phyloP scores from a whole-genome alignment of 495 filamentous ascomycete genomes.

The Talaromyces ruber region DNA sequence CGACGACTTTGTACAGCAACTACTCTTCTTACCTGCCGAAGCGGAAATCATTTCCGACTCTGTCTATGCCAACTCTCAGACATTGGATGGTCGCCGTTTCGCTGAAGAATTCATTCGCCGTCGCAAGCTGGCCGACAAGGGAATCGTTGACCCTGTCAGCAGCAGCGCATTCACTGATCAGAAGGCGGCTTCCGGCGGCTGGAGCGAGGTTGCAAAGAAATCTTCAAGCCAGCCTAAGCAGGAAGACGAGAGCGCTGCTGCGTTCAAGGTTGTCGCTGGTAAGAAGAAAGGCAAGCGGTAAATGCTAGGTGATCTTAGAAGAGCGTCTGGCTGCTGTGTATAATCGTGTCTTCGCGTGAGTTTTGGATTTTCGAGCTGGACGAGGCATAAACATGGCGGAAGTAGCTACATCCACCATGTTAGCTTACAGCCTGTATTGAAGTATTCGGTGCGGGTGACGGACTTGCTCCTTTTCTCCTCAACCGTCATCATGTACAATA shows the following conservation, averaged over 20 bases:
- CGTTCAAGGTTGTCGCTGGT: constrained; percentile 81
- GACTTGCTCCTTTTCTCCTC: background rate
- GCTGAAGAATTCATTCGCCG: constrained; percentile 90
- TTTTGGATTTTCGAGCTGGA: background rate
- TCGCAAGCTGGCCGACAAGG: constrained; percentile 84
- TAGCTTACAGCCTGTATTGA: background rate
- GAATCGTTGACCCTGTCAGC: constrained; percentile 53
- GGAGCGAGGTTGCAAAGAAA: constrained; percentile 98
- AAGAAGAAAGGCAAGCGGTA: constrained; percentile 90
- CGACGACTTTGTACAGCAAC: constrained; percentile 67
- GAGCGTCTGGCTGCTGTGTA: background rate
- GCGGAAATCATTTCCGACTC: constrained; percentile 76
- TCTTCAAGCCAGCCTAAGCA: constrained; percentile 38
- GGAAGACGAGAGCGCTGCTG: constrained; percentile 46
- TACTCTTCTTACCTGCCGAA: constrained; percentile 68
- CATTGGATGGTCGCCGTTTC: constrained; percentile 86
- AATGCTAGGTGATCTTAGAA: background rate
- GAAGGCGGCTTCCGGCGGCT: constrained; percentile 55
- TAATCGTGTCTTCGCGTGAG: background rate
- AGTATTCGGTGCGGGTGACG: background rate
- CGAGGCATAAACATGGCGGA: background rate
- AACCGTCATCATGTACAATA: background rate
- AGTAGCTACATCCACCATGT: background rate
- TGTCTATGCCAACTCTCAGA: constrained; percentile 76
- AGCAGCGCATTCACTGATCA: constrained; percentile 33